phyloP scores from a whole-genome alignment of 257 asterid species.

The Solanum bulbocastanum region DNA sequence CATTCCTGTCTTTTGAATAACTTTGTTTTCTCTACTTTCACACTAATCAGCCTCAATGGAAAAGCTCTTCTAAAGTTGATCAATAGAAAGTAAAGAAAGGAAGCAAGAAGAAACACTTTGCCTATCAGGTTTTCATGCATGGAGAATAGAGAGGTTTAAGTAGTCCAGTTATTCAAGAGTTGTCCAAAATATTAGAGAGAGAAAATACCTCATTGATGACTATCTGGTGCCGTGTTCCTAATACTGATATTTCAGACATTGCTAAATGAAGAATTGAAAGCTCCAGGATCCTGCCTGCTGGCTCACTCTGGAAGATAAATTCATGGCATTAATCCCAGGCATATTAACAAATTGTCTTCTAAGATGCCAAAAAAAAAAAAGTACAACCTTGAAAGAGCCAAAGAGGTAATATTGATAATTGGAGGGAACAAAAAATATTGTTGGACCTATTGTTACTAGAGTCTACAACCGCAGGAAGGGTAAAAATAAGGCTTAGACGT shows the following conservation, averaged over 20 bases:
- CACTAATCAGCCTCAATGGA: neutral
- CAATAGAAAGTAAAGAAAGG: neutral
- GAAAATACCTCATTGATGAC: conserved; percentile 81
- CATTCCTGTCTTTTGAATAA: neutral
- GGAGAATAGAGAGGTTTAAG: neutral
- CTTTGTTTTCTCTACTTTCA: neutral
- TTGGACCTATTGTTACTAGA: neutral
- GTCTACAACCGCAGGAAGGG: neutral
- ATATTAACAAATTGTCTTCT: neutral
- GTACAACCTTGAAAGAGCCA: neutral
- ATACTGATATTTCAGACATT: conserved; percentile 79
- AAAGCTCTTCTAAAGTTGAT: neutral
- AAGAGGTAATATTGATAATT: neutral
- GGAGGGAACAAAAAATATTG: neutral
- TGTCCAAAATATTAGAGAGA: neutral
- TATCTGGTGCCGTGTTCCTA: conserved; percentile 84
- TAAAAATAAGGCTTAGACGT: neutral
- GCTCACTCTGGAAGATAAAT: conserved; percentile 43
- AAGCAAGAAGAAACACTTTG: neutral
- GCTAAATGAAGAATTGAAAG: conserved; percentile 84
- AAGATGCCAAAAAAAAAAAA: neutral
- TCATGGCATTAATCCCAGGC: neutral
- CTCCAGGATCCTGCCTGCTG: conserved; percentile 85
- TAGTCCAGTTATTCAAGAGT: neutral
- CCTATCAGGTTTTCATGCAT: neutral